Percentiles rank a stretch among this genome's conserved stretches.
Evolutionary conservation across 2,329 filamentous ascomycete genomes (phyloP).

Genomic region (Ceratocystis alfenasii): DNA sequence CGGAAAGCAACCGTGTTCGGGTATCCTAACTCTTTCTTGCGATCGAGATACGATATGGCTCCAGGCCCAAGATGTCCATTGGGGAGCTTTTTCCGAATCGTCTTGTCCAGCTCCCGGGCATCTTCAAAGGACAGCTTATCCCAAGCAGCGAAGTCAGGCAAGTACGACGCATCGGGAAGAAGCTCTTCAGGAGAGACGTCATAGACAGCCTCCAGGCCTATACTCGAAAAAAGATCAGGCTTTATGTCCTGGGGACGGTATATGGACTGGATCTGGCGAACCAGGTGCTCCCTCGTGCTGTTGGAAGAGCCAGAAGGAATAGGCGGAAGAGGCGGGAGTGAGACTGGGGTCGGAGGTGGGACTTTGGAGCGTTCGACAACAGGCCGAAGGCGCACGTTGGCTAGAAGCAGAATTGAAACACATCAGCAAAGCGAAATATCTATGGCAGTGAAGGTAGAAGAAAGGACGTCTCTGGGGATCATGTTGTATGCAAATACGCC

Average conservation of each 20-base stretch:
- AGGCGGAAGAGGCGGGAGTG: conserved; percentile 33
- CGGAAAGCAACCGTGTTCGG: conserved; percentile 49
- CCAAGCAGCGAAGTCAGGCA: conserved; percentile 45
- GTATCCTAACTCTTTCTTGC: conserved; percentile 44
- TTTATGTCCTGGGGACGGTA: conserved; percentile 41
- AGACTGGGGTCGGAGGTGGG: conserved; percentile 45
- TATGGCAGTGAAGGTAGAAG: not conserved
- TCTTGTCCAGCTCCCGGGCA: conserved; percentile 37
- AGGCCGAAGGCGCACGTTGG: conserved; percentile 20
- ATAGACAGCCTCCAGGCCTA: conserved; percentile 44
- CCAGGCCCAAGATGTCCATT: conserved; percentile 46
- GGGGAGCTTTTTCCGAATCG: conserved; percentile 38
- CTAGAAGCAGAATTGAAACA: conserved; percentile 7
- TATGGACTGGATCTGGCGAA: conserved; percentile 41
- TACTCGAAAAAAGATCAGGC: conserved; percentile 42
- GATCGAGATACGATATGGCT: conserved; percentile 46
- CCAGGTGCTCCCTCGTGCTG: conserved; percentile 32
- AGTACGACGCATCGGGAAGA: conserved; percentile 41
- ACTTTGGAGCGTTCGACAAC: conserved; percentile 39
- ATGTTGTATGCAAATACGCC: too few relatives aligned
- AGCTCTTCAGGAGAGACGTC: conserved; percentile 40
- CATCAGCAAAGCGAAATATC: not conserved
- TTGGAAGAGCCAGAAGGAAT: conserved; percentile 26
- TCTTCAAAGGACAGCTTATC: conserved; percentile 39
- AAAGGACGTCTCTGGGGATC: not conserved